Percentiles rank a stretch among this genome's conserved stretches.
Conservation (phyloP, 2,329 filamentous ascomycete species). For the Colletotrichum euphorbiae region DNA sequence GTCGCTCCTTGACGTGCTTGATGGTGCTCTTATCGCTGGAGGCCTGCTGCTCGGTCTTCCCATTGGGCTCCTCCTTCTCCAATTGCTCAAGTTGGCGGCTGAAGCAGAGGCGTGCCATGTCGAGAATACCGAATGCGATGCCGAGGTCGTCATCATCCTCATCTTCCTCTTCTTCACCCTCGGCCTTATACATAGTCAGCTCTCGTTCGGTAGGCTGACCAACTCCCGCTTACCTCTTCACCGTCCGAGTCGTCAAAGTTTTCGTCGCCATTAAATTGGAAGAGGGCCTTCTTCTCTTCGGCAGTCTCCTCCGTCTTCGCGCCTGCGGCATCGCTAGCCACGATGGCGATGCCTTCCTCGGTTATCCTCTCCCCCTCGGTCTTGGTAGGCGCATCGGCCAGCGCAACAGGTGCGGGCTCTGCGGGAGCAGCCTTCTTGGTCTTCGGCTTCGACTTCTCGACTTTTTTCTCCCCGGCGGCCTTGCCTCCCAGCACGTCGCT, state of each 20-base stretch:
- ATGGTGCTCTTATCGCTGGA: conserved; percentile 55
- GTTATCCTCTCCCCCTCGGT: conserved; percentile 56
- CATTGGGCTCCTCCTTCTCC: conserved; percentile 52
- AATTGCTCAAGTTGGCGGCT: conserved; percentile 63
- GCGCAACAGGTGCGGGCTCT: conserved; percentile 52
- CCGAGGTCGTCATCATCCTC: conserved; percentile 80
- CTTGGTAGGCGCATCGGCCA: conserved; percentile 48
- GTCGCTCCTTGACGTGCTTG: conserved; percentile 80
- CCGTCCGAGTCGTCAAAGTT: conserved; percentile 89
- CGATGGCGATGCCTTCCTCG: conserved; percentile 59
- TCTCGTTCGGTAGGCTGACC: conserved; percentile 19
- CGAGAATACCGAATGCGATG: conserved; percentile 85
- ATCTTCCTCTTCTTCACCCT: conserved; percentile 56
- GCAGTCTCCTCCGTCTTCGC: conserved; percentile 52
- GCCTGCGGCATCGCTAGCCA: conserved; percentile 58
- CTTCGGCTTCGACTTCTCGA: conserved; percentile 47
- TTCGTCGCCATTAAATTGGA: conserved; percentile 94
- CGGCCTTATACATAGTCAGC: conserved; percentile 42
- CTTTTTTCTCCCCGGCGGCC: conserved; percentile 68
- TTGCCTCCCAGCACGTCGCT: conserved; percentile 93
- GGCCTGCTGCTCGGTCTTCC: conserved; percentile 56
- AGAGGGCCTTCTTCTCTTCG: conserved; percentile 78
- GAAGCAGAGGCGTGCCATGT: conserved; percentile 78
- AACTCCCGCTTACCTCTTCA: conserved; percentile 64
- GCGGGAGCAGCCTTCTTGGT: conserved; percentile 51